phyloP scores from a whole-genome alignment of 345 rosid species.

The Murraya paniculata region DNA sequence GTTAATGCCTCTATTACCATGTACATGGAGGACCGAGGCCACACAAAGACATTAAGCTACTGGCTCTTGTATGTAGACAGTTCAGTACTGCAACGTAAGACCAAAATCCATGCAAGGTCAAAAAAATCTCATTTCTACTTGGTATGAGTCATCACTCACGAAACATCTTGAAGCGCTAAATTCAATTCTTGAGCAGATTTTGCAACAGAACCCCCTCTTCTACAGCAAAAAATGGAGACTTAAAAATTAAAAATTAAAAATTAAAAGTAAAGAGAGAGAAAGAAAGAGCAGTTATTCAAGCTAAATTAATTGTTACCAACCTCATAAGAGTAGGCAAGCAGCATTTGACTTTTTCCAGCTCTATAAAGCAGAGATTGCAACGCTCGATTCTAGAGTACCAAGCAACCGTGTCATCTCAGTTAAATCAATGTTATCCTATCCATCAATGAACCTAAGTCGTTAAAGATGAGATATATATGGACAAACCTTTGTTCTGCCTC shows the following conservation, averaged over 20 bases:
- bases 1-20: slow-evolving; percentile 32
- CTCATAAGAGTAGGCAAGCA: slow-evolving; percentile 58
- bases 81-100: slow-evolving; percentile 4
- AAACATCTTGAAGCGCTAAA: slow-evolving; percentile 77
- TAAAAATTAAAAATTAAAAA: slow-evolving; percentile 5
- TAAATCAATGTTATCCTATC: neutral
- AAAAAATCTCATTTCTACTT: slow-evolving; percentile 12
- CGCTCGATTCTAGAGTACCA: slow-evolving; percentile 64
- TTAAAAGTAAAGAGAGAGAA: neutral
- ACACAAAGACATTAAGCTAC: neutral
- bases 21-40: slow-evolving; percentile 25
- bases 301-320: slow-evolving; percentile 27
- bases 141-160: slow-evolving; percentile 29
- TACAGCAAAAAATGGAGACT: slow-evolving; percentile 15
- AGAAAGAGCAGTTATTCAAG: slow-evolving; percentile 6
- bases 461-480: neutral
- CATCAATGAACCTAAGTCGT: neutral
- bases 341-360: slow-evolving; percentile 82
- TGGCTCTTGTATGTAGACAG: neutral
- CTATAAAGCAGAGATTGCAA: slow-evolving; percentile 74
- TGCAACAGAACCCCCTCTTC: slow-evolving; percentile 92
- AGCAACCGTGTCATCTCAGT: slow-evolving; percentile 2
- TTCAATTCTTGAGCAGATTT: slow-evolving; percentile 82
- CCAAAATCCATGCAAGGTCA: slow-evolving; percentile 12
- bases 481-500: slow-evolving; percentile 95